These are phyloP conservation scores for Sicyos edulis DNA, from an alignment of 306 rosid genomes.

Conservation along the genomic window DNA sequence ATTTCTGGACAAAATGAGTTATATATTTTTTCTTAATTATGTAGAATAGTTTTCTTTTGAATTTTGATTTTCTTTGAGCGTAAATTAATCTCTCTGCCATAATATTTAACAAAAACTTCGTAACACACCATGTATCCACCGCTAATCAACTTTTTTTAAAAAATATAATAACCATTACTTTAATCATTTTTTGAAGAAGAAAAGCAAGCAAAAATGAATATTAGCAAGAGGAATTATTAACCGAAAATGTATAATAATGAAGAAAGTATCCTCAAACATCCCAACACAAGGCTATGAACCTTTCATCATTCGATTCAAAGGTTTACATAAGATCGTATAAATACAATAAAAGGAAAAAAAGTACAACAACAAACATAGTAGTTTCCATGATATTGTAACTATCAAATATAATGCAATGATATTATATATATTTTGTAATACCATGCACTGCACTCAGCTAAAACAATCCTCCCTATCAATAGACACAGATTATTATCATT, in stretches of 20 bases:
- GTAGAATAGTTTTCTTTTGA: too few species aligned
- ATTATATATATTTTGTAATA: too few species aligned
- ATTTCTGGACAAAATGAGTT: too few species aligned
- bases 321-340: neutral
- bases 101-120: too few species aligned
- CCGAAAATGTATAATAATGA: neutral
- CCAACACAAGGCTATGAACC: neutral
- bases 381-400: neutral
- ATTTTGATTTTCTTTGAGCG: too few species aligned
- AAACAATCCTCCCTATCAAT: neutral
- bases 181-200: neutral
- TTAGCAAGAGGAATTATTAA: neutral
- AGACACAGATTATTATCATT: neutral
- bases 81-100: too few species aligned
- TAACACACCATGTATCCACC: neutral
- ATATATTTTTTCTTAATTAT: too few species aligned
- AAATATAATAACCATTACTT: neutral
- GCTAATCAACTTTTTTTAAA: neutral
- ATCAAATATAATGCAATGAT: slow-evolving; percentile 5
- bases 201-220: neutral
- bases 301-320: neutral
- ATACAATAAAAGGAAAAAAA: neutral
- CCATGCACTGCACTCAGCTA: neutral
- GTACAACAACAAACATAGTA: neutral
- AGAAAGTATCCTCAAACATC: neutral